phyloP scores from a whole-genome alignment of 2,329 filamentous ascomycete genomes.

The Scedosporium aurantiacum region DNA sequence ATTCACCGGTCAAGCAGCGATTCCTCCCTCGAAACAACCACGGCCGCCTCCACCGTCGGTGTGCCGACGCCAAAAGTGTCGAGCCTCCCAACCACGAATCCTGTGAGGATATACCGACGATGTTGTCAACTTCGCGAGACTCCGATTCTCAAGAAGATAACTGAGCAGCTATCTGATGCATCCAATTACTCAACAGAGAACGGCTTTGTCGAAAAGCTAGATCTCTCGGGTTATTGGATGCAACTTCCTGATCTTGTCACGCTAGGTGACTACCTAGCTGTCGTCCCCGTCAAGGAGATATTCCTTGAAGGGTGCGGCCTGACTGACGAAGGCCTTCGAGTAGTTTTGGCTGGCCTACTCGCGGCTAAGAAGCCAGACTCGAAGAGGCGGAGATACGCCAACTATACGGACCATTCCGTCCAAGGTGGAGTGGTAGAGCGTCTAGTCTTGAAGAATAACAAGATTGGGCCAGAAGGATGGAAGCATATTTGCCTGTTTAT shows the following conservation, averaged over 20 bases:
- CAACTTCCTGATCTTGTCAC: conserved; percentile 76
- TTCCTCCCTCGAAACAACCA: conserved; percentile 26
- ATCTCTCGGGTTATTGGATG: conserved; percentile 76
- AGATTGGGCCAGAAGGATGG: conserved; percentile 81
- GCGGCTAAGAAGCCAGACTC: conserved; percentile 52
- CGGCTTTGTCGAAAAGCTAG: conserved; percentile 71
- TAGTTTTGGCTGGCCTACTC: conserved; percentile 75
- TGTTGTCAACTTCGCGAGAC: conserved; percentile 93
- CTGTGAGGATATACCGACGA: conserved; percentile 81
- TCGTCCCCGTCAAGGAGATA: conserved; percentile 82
- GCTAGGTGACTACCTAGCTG: conserved; percentile 83
- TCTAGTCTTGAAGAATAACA: conserved; percentile 83
- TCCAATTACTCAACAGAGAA: conserved; percentile 54
- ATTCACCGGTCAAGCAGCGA: conserved; percentile 62
- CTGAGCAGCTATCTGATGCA: conserved; percentile 69
- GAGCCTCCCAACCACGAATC: conserved; percentile 68
- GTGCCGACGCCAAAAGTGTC: conserved; percentile 18
- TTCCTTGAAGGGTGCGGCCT: conserved; percentile 80
- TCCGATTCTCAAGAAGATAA: conserved; percentile 82
- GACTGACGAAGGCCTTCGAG: conserved; percentile 74
- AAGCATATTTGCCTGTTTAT: conserved; percentile 81
- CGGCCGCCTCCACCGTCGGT: background rate
- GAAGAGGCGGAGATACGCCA: conserved; percentile 13
- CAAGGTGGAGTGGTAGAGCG: conserved; percentile 70
- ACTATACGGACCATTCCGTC: conserved; percentile 13